A percentile compares a stretch with the other conserved stretches of the same genome.
These are phyloP conservation scores for Boeremia exigua DNA, from an alignment of 2,329 filamentous ascomycete species.

Conservation along the genomic window DNA sequence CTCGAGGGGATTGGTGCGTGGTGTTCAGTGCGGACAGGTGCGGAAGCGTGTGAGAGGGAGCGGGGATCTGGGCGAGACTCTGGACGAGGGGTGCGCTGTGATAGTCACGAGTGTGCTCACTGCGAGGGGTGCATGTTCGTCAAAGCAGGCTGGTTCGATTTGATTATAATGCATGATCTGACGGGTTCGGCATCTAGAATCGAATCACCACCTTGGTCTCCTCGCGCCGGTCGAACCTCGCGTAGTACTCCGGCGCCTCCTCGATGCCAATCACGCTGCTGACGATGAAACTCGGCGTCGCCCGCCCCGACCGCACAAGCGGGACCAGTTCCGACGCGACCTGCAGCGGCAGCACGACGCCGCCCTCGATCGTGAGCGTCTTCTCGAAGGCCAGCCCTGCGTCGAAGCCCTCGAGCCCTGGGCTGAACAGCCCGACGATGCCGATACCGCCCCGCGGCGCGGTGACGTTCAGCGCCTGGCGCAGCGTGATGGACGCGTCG, in stretches of 20 bases:
- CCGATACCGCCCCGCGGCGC: conserved; percentile 37
- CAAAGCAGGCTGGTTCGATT: too few species aligned
- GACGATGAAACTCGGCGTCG: conserved; percentile 23
- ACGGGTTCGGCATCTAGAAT: too few species aligned
- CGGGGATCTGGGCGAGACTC: too few species aligned
- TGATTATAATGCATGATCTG: too few species aligned
- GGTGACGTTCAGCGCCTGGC: conserved; percentile 37
- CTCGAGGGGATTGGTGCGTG: too few species aligned
- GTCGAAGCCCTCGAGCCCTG: background rate
- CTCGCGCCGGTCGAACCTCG: conserved; percentile 17
- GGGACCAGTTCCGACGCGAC: conserved; percentile 15
- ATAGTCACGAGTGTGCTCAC: too few species aligned
- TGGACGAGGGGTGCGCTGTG: too few species aligned
- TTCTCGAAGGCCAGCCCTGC: conserved; percentile 1
- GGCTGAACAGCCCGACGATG: conserved; percentile 27
- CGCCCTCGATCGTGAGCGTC: conserved; percentile 9
- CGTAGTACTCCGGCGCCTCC: conserved; percentile 28
- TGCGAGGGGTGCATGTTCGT: too few species aligned
- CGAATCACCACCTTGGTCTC: conserved; percentile 32
- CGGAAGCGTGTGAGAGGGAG: too few species aligned
- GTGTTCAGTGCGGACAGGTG: too few species aligned
- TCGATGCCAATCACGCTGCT: conserved; percentile 23
- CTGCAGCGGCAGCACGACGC: conserved; percentile 17
- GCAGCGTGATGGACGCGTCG: conserved; percentile 27
- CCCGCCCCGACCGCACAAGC: conserved; percentile 22